Conservation (phyloP, 164 flowering plant species). For the Vitis rotundifolia region DNA sequence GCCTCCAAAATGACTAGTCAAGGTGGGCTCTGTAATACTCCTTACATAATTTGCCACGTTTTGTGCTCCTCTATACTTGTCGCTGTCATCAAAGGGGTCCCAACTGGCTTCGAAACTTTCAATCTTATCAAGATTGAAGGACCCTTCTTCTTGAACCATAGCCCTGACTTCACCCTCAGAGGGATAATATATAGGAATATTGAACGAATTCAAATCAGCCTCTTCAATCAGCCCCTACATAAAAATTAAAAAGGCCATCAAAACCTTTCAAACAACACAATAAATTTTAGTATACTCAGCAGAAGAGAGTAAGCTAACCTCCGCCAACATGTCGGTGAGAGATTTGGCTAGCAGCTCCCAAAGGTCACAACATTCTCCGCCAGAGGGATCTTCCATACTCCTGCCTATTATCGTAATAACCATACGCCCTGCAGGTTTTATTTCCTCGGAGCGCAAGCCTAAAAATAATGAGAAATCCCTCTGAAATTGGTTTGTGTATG, state of each 20-base stretch:
- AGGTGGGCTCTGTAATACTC: constrained; percentile 15
- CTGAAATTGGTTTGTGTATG: neutral
- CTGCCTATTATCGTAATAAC: neutral
- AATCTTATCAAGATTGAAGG: neutral
- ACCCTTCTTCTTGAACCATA: too few species aligned
- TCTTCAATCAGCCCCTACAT: too few species aligned
- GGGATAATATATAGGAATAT: too few species aligned
- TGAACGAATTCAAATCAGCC: too few species aligned
- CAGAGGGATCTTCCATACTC: constrained; percentile 2
- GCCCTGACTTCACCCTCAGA: too few species aligned
- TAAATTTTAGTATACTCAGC: too few species aligned
- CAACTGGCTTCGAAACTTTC: constrained; percentile 5
- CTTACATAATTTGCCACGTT: constrained; percentile 11
- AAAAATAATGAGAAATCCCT: constrained; percentile 8
- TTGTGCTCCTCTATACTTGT: neutral
- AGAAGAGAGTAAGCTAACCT: too few species aligned
- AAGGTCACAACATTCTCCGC: neutral
- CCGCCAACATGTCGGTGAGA: too few species aligned
- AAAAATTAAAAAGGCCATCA: too few species aligned
- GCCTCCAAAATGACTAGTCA: constrained; percentile 20
- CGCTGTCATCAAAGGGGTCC: constrained; percentile 6
- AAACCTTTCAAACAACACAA: too few species aligned
- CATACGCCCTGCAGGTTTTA: neutral
- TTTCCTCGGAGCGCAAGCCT: constrained; percentile 1
- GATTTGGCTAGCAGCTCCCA: too few species aligned